phyloP scores from a whole-genome alignment of 768 basidiomycete species.

The Tylopilus plumbeoviolaceoides region DNA sequence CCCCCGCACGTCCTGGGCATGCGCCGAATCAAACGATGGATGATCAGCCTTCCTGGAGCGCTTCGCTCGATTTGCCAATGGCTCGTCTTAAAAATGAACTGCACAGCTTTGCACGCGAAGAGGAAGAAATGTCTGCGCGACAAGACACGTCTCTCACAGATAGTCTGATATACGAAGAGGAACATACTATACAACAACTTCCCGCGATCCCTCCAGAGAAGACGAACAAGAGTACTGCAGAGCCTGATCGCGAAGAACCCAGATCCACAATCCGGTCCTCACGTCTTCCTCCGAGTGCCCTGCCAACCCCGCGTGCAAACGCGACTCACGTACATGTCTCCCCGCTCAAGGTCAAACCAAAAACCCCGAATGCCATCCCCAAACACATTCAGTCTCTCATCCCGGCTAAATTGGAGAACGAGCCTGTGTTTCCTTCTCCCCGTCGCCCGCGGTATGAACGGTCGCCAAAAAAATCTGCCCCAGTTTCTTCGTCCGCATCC shows the following conservation, averaged over 20 bases:
- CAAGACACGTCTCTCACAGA: conserved; percentile 18
- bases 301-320: conserved; percentile 37
- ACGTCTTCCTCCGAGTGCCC: conserved; percentile 18
- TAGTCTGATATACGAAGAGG: conserved; percentile 31
- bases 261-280: conserved; percentile 46
- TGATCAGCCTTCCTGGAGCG: conserved; percentile 64
- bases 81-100: conserved; percentile 62
- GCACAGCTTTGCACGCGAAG: conserved; percentile 43
- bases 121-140: conserved; percentile 33
- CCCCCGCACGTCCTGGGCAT: conserved; percentile 50
- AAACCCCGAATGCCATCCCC: conserved; percentile 50
- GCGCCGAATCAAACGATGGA: conserved; percentile 38
- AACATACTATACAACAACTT: conserved; percentile 24
- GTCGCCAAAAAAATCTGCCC: conserved; percentile 26
- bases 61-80: conserved; percentile 71
- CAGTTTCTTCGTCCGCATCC: conserved; percentile 9
- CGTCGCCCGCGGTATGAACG: conserved; percentile 28
- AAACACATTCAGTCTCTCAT: conserved; percentile 61
- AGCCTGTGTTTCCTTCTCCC: conserved; percentile 45
- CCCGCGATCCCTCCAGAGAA: conserved; percentile 41
- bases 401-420: conserved; percentile 61
- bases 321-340: conserved; percentile 35
- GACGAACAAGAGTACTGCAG: conserved; percentile 38
- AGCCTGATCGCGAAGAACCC: conserved; percentile 47
- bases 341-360: conserved; percentile 52